Percentiles rank a stretch among this genome's conserved stretches.
phyloP scores from a whole-genome alignment of 2,329 filamentous ascomycete genomes.

The Ophiosphaerella herpotricha region DNA sequence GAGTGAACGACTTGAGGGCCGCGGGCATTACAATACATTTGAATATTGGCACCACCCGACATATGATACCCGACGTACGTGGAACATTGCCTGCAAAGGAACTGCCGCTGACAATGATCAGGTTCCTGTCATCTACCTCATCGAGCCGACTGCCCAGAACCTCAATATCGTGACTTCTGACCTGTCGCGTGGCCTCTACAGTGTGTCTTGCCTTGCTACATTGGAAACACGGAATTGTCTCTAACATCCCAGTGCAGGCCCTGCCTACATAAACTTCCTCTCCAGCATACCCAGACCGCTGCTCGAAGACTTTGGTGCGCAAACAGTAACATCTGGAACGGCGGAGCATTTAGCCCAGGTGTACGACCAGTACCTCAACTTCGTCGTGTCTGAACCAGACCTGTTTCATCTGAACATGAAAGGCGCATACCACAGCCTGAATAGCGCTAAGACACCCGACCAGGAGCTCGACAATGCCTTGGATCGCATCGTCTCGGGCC shows the following conservation, averaged over 20 bases:
- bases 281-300: conserved; percentile 88
- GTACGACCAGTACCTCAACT: conserved; percentile 97
- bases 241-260: conserved; percentile 53
- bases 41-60: conserved; percentile 78
- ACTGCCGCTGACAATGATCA: conserved; percentile 16
- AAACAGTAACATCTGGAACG: conserved; percentile 82
- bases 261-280: conserved; percentile 95
- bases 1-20: conserved; percentile 87
- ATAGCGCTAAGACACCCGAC: conserved; percentile 88
- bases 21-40: conserved; percentile 67
- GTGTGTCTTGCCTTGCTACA: background rate
- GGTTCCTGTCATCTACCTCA: conserved; percentile 85
- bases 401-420: conserved; percentile 93
- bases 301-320: conserved; percentile 90
- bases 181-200: conserved; percentile 82
- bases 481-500: conserved; percentile 88
- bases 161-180: conserved; percentile 82
- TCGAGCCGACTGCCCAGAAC: conserved; percentile 84
- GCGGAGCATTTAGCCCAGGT: conserved; percentile 90
- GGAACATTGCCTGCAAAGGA: background rate
- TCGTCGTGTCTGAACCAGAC: conserved; percentile 93
- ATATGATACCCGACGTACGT: conserved; percentile 87
- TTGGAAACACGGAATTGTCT: background rate
- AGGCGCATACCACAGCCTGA: conserved; percentile 95
- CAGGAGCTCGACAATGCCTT: conserved; percentile 85